These are phyloP conservation scores for Podospora appendiculata DNA, from an alignment of 495 filamentous ascomycete species.

Conservation along the genomic window DNA sequence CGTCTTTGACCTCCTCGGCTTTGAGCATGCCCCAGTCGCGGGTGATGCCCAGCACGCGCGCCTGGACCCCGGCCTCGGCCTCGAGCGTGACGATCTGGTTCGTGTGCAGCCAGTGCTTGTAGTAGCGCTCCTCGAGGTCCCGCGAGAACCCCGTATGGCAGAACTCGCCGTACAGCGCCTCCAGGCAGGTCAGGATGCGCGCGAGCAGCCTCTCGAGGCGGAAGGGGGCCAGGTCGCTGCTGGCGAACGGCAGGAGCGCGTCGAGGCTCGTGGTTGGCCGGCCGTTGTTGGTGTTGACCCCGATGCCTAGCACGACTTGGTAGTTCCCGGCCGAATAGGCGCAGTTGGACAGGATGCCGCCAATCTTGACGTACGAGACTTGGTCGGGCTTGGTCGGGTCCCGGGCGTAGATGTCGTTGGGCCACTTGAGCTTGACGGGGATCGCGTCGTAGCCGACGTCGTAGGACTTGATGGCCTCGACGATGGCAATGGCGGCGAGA, in stretches of 20 bases:
- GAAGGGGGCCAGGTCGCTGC: slow-evolving; percentile 42
- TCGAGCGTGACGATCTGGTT: slow-evolving; percentile 87
- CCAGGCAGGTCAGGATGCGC: slow-evolving; percentile 71
- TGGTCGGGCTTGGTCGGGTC: slow-evolving; percentile 55
- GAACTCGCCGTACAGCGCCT: slow-evolving; percentile 71
- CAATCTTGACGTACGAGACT: slow-evolving; percentile 78
- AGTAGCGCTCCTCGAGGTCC: slow-evolving; percentile 71
- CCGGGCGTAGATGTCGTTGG: slow-evolving; percentile 87
- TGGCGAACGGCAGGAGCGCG: slow-evolving; percentile 49
- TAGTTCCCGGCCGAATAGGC: slow-evolving; percentile 70
- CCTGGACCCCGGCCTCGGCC: slow-evolving; percentile 66
- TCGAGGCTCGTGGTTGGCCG: slow-evolving; percentile 84
- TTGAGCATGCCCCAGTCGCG: slow-evolving; percentile 77
- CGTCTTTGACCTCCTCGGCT: slow-evolving; percentile 70
- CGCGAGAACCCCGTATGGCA: slow-evolving; percentile 60
- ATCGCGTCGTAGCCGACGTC: slow-evolving; percentile 58
- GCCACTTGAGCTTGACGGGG: slow-evolving; percentile 91
- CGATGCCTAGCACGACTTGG: slow-evolving; percentile 82
- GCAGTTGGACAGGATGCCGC: slow-evolving; percentile 89
- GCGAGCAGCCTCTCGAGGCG: slow-evolving; percentile 78
- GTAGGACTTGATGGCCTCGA: slow-evolving; percentile 77
- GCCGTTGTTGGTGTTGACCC: slow-evolving; percentile 79
- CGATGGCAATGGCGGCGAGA: slow-evolving; percentile 80
- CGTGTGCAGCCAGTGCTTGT: slow-evolving; percentile 81
- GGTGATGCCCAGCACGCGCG: slow-evolving; percentile 83